Percentiles rank a stretch among this genome's conserved stretches.
phyloP scores from a whole-genome alignment of 208 protist genomes.

The Trypanosoma melophagium region DNA sequence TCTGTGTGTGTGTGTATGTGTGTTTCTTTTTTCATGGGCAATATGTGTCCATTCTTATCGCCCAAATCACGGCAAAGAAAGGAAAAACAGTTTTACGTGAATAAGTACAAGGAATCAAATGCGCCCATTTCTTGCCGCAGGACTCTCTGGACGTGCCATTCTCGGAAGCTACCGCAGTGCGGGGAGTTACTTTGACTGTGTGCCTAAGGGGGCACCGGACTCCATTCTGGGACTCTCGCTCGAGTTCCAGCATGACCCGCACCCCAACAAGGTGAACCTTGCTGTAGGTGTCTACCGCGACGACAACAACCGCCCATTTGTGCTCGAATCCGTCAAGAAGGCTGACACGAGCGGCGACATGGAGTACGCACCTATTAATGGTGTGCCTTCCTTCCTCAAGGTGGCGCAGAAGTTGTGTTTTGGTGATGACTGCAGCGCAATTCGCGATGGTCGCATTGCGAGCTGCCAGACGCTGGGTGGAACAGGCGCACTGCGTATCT shows the following conservation, averaged over 20 bases:
- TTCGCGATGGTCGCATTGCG: slow-evolving; percentile 58
- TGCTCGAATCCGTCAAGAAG: slow-evolving; percentile 90
- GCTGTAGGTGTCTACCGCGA: slow-evolving; percentile 96
- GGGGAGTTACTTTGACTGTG: slow-evolving; percentile 40
- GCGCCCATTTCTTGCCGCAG: slow-evolving; percentile 5
- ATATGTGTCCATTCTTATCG: not conserved
- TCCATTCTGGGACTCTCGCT: slow-evolving; percentile 72
- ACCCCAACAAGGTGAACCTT: slow-evolving; percentile 94
- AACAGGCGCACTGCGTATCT: slow-evolving; percentile 77
- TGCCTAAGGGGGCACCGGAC: slow-evolving; percentile 57
- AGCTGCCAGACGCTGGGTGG: slow-evolving; percentile 80
- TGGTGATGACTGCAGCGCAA: slow-evolving; percentile 51
- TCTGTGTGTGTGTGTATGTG: not conserved
- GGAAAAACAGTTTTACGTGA: not conserved
- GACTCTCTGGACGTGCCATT: not conserved
- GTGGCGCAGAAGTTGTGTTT: slow-evolving; percentile 84
- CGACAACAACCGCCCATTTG: slow-evolving; percentile 90
- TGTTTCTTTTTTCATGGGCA: slow-evolving; percentile 9
- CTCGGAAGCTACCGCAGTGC: slow-evolving; percentile 4
- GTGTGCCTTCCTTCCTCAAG: slow-evolving; percentile 78
- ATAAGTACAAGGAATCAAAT: not conserved
- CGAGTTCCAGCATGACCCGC: slow-evolving; percentile 67
- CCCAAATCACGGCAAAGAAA: too few relatives aligned
- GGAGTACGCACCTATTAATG: slow-evolving; percentile 96
- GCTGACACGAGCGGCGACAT: slow-evolving; percentile 53